Evolutionary conservation across 2,329 filamentous ascomycete species (phyloP), one percentile per base, ranked within the genome.

Genomic region (Davidsoniella virescens): DNA sequence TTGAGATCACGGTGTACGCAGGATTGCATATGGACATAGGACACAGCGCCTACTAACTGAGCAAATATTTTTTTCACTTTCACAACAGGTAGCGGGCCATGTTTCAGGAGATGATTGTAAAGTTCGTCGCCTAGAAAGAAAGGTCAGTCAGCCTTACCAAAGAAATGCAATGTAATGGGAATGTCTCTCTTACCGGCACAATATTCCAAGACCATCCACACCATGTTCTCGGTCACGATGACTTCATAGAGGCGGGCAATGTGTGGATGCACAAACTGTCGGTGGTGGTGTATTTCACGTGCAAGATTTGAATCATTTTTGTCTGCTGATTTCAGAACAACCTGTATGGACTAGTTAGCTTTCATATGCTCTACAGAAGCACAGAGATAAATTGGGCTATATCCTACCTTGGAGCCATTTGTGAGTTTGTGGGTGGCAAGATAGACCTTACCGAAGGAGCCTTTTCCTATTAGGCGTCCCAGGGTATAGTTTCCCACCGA

Each of bases 361-460:
- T 33, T 12, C 26, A 33, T 33, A 12, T 12, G 26, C 26, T 33
- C 26, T 33, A 12, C 10, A 33, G 4, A 8, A 33, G 26, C 26
- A 8, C 26, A 33, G 7, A 33, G 7, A 9, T 2, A 9, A 9
- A 3, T 10, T 33, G 26, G 6, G 26, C 6, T 5, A 33, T 8
- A 46, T 62, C 70, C 54, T 61, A 90, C 87, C 78, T 95, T 96
- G 62, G 88, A 94, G 61, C 88, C 90, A 79, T 95, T 95, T 61
- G 87, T 96, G 65, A 98, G 86, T 66, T 95, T 96, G 66, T 98
- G 92, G 43, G 82, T 80, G 52, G 90, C 92, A 53, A 98, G 74
- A 65, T 98, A 98, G 60, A 98, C 92, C 68, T 95, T 96, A 60
- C 92, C 92, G 66, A 98, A 98, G 56, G 88, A 95, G 52, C 92